Conservation (phyloP, 169 alveolate species). For the Plasmodium blacklocki region DNA sequence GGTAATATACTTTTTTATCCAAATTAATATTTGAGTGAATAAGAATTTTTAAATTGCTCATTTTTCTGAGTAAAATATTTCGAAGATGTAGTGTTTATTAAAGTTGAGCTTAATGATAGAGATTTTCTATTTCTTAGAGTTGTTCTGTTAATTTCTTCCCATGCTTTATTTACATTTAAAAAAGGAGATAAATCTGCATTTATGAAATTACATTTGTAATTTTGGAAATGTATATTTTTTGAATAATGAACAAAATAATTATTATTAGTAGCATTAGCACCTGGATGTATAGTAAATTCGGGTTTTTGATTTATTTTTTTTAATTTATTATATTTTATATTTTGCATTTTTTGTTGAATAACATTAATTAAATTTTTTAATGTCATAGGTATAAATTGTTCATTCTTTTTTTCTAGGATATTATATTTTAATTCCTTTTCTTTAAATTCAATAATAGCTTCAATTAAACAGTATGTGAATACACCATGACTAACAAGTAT, state of each 20-base stretch:
- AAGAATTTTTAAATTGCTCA: slow-evolving; percentile 37
- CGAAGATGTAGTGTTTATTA: slow-evolving; percentile 36
- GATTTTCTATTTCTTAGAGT: slow-evolving; percentile 50
- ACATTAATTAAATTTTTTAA: slow-evolving; percentile 83
- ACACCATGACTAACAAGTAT: slow-evolving; percentile 87
- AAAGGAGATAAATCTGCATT: slow-evolving; percentile 74
- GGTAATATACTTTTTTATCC: not conserved
- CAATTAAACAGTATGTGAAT: slow-evolving; percentile 88
- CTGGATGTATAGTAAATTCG: slow-evolving; percentile 88
- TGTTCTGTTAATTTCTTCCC: slow-evolving; percentile 82
- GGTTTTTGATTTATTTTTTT: slow-evolving; percentile 85
- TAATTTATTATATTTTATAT: slow-evolving; percentile 82
- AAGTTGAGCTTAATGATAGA: slow-evolving; percentile 39
- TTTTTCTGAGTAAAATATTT: slow-evolving; percentile 26
- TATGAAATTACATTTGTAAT: slow-evolving; percentile 39
- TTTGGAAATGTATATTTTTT: slow-evolving; percentile 75
- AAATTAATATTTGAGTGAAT: slow-evolving; percentile 20
- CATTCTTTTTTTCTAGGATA: slow-evolving; percentile 66
- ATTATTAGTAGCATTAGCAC: slow-evolving; percentile 84
- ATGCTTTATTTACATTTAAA: slow-evolving; percentile 83
- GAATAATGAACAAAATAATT: slow-evolving; percentile 84
- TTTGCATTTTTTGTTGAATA: slow-evolving; percentile 79
- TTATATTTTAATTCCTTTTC: slow-evolving; percentile 82
- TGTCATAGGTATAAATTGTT: slow-evolving; percentile 36
- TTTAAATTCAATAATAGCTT: slow-evolving; percentile 82